Evolutionary conservation across 768 basidiomycete genomes (phyloP), one percentile per base, ranked within the genome.

Genomic region (Pisolithus marmoratus): DNA sequence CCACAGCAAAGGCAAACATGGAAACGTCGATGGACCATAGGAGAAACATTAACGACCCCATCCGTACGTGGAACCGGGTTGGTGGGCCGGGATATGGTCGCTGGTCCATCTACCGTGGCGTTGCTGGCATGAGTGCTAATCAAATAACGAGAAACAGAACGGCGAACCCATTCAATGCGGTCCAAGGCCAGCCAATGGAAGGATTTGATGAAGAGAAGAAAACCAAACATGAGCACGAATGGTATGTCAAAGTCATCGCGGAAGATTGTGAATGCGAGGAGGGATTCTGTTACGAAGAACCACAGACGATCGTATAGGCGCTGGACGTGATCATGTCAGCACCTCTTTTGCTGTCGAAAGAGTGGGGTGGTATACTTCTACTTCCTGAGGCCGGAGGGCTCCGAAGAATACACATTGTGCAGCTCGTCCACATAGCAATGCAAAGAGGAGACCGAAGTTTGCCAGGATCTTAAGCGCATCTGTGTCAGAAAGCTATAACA

Each of bases 111-210:
- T 99, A 46, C 6, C n/a, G 37, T n/a, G 47, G 38, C 51, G 60
- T 43, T 17, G 55, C 2, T 31, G 2, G 4, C 43, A 8, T 49
- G 55, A 56, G 54, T 14, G 40, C 47, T 9, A 37, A 22, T 40
- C 19, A 11, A 22, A 27, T 51, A 17, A 20, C 19, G 20, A 46
- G 19, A 17, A 22, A 36, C 5, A 1, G 49, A 29, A n/a, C 51
- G 65, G 64, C 81, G 60, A 54, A 95, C 95, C 82, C 91, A 94
- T 81, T 99, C 96, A 48, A 99, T 89, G 46, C 96, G 82, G 68
- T 98, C 96, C 6, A 84, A 81, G 52, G 94, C 83, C 29, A 99
- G 79, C 96, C 96, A 99, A 66, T 99, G 96, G 70, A 98, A 98
- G 43, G 92, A 94, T 66, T 97, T 98, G 58, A 96, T 79, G 58